Evolutionary conservation across 75 land plant species (phyloP).

Genomic region (Larix kaempferi): DNA sequence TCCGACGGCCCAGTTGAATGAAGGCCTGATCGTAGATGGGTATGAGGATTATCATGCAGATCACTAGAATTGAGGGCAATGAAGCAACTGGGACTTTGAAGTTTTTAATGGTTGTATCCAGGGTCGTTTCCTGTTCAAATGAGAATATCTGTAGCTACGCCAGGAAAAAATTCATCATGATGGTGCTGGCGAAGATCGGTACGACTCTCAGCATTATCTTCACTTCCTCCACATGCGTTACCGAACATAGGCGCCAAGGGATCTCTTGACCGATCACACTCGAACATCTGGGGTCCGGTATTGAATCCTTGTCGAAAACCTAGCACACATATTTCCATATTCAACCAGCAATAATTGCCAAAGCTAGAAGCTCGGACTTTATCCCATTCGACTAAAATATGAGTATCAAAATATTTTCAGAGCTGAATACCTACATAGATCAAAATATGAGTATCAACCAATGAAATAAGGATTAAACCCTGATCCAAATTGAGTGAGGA

Average conservation of each 20-base stretch:
- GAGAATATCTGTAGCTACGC: constrained; percentile 81
- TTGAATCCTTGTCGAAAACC: constrained; percentile 38
- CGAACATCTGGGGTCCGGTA: neutral
- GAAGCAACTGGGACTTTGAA: too few relatives aligned
- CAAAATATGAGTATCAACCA: too few relatives aligned
- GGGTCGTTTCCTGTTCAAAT: constrained; percentile 69
- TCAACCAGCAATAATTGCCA: too few relatives aligned
- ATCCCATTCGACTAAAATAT: too few relatives aligned
- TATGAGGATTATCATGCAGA: constrained; percentile 15
- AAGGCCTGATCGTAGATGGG: constrained; percentile 25
- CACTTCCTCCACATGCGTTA: constrained; percentile 82
- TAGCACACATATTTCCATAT: too few relatives aligned
- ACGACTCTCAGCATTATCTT: constrained; percentile 60
- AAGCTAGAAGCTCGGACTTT: too few relatives aligned
- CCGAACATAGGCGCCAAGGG: constrained; percentile 24
- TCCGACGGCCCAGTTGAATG: constrained; percentile 21
- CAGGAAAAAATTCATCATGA: too few relatives aligned
- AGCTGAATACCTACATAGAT: too few relatives aligned
- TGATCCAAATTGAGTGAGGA: too few relatives aligned
- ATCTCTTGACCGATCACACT: constrained; percentile 8
- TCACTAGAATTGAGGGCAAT: constrained; percentile 13
- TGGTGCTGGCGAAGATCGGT: too few relatives aligned
- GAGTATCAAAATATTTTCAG: too few relatives aligned
- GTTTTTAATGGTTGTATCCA: constrained; percentile 68
- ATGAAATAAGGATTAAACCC: too few relatives aligned